Conservation (phyloP, 2,329 filamentous ascomycete genomes). For the Monosporascus sp. region DNA sequence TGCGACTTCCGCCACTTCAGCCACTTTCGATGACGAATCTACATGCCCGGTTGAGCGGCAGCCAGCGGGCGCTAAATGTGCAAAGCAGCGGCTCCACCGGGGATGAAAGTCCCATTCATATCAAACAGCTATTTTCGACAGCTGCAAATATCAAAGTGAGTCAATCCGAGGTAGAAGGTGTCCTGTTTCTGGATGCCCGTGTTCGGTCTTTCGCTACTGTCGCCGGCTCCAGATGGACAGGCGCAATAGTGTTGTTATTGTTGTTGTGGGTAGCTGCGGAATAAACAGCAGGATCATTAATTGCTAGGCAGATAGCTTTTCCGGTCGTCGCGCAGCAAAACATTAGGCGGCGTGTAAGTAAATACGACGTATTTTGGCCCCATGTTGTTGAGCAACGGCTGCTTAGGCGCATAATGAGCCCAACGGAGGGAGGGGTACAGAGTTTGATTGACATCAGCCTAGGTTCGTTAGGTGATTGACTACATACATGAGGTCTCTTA, state of each 20-base stretch:
- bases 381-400: no score
- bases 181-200: constrained; percentile 28
- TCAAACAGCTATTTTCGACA: constrained; percentile 30
- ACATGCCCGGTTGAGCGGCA: background rate
- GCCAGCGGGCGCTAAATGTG: background rate
- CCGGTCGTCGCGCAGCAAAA: no score
- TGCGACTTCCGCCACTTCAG: no score
- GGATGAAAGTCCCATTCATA: constrained; percentile 1
- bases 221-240: background rate
- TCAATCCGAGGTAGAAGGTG: constrained; percentile 30
- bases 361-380: no score
- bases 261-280: constrained; percentile 3
- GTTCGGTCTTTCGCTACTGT: constrained; percentile 9
- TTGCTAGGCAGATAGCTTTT: background rate
- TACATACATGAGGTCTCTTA: no score
- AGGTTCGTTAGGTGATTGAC: no score
- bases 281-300: constrained; percentile 9
- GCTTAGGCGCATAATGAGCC: no score
- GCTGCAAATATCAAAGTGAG: constrained; percentile 35
- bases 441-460: no score
- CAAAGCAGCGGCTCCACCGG: background rate
- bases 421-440: no score
- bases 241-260: constrained; percentile 1
- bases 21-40: no score
- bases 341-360: no score